These are phyloP conservation scores for Aspergillus ruber DNA, from an alignment of 2,329 filamentous ascomycete genomes.

Conservation along the genomic window DNA sequence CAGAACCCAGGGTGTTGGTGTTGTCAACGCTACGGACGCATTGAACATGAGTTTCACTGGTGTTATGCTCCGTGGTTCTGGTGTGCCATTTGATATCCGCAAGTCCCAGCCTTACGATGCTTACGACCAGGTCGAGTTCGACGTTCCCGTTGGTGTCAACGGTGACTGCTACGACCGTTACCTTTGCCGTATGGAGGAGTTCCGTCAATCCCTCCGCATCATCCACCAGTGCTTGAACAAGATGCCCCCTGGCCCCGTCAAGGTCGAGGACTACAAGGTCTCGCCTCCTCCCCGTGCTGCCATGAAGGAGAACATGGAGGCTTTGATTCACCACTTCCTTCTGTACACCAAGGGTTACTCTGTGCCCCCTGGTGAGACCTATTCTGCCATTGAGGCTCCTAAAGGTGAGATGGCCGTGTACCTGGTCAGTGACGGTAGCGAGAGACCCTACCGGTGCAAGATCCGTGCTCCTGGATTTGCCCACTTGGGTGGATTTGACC, in stretches of 20 bases:
- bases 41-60: conserved; percentile 94
- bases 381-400: conserved; percentile 96
- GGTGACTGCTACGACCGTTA: conserved; percentile 99
- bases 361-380: conserved; percentile 95
- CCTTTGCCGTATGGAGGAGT: conserved; percentile 98
- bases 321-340: conserved; percentile 97
- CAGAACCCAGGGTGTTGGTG: conserved; percentile 82
- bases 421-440: conserved; percentile 89
- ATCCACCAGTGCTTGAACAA: conserved; percentile 99
- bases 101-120: conserved; percentile 97
- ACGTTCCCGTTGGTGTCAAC: conserved; percentile 91
- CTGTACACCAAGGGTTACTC: conserved; percentile 98
- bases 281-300: conserved; percentile 89
- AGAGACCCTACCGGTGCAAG: conserved; percentile 95
- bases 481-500: conserved; percentile 89
- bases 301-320: conserved; percentile 99
- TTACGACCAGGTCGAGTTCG: conserved; percentile 96
- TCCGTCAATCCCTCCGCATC: conserved; percentile 94
- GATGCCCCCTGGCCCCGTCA: conserved; percentile 90
- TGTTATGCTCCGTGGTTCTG: conserved; percentile 95
- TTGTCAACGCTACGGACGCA: conserved; percentile 86
- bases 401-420: conserved; percentile 99
- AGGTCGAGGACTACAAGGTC: conserved; percentile 98
- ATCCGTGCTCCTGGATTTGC: conserved; percentile 96
- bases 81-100: conserved; percentile 91